These are phyloP conservation scores for Vicia sativa DNA, from an alignment of 306 rosid genomes.

Conservation along the genomic window DNA sequence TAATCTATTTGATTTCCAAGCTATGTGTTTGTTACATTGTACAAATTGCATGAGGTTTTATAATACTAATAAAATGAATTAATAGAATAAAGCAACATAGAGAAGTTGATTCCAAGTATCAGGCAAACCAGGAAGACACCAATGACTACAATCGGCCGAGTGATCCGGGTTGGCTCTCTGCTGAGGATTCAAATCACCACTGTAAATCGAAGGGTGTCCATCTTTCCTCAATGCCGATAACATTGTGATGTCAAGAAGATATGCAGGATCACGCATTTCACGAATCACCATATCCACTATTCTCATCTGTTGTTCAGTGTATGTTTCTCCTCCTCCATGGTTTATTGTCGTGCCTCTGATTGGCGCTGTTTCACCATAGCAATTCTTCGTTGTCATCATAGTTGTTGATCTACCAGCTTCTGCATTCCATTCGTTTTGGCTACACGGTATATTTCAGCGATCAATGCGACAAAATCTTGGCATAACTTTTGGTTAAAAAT, in stretches of 20 bases:
- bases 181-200: slow-evolving; percentile 76
- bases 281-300: slow-evolving; percentile 68
- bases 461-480: background rate
- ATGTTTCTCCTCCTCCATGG: slow-evolving; percentile 43
- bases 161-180: slow-evolving; percentile 71
- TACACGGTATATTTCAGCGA: slow-evolving; percentile 30
- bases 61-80: background rate
- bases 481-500: background rate
- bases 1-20: slow-evolving; percentile 26
- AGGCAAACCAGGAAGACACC: slow-evolving; percentile 97
- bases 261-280: slow-evolving; percentile 65
- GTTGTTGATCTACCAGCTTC: slow-evolving; percentile 33
- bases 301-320: slow-evolving; percentile 71
- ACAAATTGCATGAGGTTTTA: background rate
- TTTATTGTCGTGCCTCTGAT: slow-evolving; percentile 51
- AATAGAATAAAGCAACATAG: slow-evolving; percentile 66
- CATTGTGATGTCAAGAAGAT: slow-evolving; percentile 77
- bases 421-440: slow-evolving; percentile 72
- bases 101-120: slow-evolving; percentile 92
- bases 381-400: slow-evolving; percentile 56
- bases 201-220: slow-evolving; percentile 87
- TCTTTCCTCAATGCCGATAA: slow-evolving; percentile 80
- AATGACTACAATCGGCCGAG: slow-evolving; percentile 93
- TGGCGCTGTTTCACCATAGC: slow-evolving; percentile 84
- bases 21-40: slow-evolving; percentile 4